Conservation (phyloP, 495 filamentous ascomycete species). For the Aspergillus ellipticus region DNA sequence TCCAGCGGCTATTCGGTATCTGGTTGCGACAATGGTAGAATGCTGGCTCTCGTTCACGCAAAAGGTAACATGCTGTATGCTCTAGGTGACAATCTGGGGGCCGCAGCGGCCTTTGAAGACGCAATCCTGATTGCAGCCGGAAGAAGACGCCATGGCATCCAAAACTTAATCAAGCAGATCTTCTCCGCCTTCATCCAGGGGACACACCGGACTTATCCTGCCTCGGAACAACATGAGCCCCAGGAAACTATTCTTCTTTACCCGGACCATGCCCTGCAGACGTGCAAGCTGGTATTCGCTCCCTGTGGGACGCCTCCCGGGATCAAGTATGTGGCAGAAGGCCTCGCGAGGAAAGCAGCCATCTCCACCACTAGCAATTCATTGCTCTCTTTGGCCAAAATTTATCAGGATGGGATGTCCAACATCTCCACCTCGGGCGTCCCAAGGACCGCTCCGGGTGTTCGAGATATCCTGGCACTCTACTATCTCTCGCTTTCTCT, state of each 20-base stretch:
- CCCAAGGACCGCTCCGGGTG: conserved; percentile 62
- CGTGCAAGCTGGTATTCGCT: conserved; percentile 79
- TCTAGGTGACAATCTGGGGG: conserved; percentile 75
- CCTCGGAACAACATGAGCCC: conserved; percentile 22
- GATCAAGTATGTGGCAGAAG: conserved; percentile 68
- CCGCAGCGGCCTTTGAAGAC: conserved; percentile 91
- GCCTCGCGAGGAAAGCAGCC: conserved; percentile 71
- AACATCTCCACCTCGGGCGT: conserved; percentile 60
- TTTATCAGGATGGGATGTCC: conserved; percentile 97
- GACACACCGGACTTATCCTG: conserved; percentile 25
- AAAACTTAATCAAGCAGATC: conserved; percentile 76
- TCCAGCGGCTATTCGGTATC: conserved; percentile 84
- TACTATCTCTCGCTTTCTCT: conserved; percentile 96
- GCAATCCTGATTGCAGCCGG: conserved; percentile 87
- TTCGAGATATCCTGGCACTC: conserved; percentile 89
- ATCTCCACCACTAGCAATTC: conserved; percentile 95
- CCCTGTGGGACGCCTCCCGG: conserved; percentile 78
- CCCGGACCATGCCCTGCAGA: conserved; percentile 79
- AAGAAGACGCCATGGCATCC: conserved; percentile 65
- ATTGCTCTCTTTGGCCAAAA: conserved; percentile 90
- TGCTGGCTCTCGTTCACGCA: conserved; percentile 87
- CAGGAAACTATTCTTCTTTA: conserved; percentile 71
- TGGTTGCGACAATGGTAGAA: conserved; percentile 86
- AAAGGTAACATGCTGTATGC: conserved; percentile 99
- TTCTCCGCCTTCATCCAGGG: conserved; percentile 62